Evolutionary conservation across 1,284 basidiomycete genomes (phyloP), one percentile per base, ranked within the genome.

Genomic region (Trametes hirsuta): DNA sequence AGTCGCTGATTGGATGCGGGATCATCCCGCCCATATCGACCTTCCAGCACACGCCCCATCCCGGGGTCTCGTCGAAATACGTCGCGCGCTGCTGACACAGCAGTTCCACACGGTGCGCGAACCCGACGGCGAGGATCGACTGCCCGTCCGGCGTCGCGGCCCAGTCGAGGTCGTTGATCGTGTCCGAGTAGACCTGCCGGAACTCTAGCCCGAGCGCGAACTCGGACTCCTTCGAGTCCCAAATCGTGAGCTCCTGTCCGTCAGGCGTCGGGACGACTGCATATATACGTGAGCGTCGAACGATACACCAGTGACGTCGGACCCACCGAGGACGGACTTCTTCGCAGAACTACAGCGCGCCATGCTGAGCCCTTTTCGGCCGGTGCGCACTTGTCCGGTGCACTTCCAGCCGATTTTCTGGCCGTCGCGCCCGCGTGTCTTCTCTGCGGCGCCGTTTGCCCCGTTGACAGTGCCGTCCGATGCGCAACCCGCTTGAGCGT

Each of bases 171-270:
- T 95, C 93, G 60, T 86, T 83, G 52, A 96, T 85, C 1, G 76
- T 76, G 61, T 93, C 89, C 8, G 83, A 82, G 60, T 86, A 87
- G 12, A 83, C 73, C 36, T 81, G 78, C 35, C 80, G 79, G 69
- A 88, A 90, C 74, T 97, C 94, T 49, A 95, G 77, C 1, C 95
- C 95, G 0, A 92, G 92, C 4, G 93, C 87, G 73, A 97, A 98
- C 72, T 96, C 93, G n/a, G 91, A 94, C 71, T 92, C 91, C 61
- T 90, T 91, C 0, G 94, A 96, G 73, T 97, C 94, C 94, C 94
- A 97, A 21, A 98, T 93, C 0, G 93, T 94, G 56, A 97, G 75
- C 70, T 95, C 92, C 61, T 93, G 82, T 2, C 82, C 88, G 44
- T 82, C 81, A 18, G 74, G 72, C 47, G 77, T 72, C 2, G 80